These are phyloP conservation scores for Wickerhamiella sergipiensis DNA, from an alignment of 805 yeast genomes.

Conservation along the genomic window DNA sequence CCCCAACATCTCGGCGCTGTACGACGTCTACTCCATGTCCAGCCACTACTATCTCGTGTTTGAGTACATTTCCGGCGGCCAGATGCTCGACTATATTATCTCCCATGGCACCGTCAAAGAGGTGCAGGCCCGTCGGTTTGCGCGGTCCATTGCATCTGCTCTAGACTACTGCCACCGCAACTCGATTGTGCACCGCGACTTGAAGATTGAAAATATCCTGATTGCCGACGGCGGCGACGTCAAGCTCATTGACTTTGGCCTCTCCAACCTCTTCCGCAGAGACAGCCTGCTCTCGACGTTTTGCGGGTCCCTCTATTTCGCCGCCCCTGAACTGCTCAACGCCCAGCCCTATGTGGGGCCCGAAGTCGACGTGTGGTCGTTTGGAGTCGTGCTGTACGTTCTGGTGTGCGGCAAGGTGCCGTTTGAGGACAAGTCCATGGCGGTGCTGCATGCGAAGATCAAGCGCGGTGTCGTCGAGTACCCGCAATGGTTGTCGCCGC, in stretches of 20 bases:
- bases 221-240: constrained; percentile 88
- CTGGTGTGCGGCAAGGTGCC: constrained; percentile 97
- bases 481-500: constrained; percentile 66
- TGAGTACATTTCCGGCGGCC: constrained; percentile 95
- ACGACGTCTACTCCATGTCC: constrained; percentile 92
- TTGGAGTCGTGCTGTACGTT: constrained; percentile 91
- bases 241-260: constrained; percentile 91
- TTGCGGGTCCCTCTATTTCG: constrained; percentile 95
- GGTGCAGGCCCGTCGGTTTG: constrained; percentile 85
- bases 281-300: constrained; percentile 70
- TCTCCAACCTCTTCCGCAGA: constrained; percentile 72
- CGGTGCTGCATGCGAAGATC: constrained; percentile 84
- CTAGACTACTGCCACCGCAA: constrained; percentile 86
- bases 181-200: constrained; percentile 91
- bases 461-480: constrained; percentile 86
- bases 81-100: constrained; percentile 91
- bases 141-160: constrained; percentile 89
- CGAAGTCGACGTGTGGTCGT: constrained; percentile 96
- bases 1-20: constrained; percentile 80
- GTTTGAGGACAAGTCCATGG: constrained; percentile 88
- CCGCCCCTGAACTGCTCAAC: constrained; percentile 90
- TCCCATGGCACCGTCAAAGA: constrained; percentile 92
- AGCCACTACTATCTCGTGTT: constrained; percentile 93
- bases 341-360: constrained; percentile 94
- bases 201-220: constrained; percentile 92